A percentile compares a stretch with the other conserved stretches of the same genome.
phyloP scores from a whole-genome alignment of 2,329 filamentous ascomycete genomes.

The Diaporthe sp. region DNA sequence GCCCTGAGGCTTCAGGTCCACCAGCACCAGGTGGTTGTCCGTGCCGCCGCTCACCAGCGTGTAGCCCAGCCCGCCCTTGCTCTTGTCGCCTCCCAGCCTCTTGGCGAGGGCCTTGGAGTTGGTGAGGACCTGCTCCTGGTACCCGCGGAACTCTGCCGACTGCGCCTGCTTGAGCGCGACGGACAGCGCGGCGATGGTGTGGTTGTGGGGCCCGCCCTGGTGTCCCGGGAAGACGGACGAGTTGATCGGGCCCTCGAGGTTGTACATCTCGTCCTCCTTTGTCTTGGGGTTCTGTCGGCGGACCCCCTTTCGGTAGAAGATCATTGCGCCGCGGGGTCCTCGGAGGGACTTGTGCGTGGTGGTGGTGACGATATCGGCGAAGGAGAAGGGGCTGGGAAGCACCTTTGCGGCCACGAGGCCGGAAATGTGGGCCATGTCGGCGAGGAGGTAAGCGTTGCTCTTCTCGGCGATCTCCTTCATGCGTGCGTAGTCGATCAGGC shows the following conservation, averaged over 20 bases:
- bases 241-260: slow-evolving; percentile 95
- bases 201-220: slow-evolving; percentile 98
- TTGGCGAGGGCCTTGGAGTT: slow-evolving; percentile 90
- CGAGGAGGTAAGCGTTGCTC: slow-evolving; percentile 89
- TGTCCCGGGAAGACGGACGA: slow-evolving; percentile 97
- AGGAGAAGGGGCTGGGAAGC: slow-evolving; percentile 87
- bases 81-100: slow-evolving; percentile 73
- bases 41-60: slow-evolving; percentile 93
- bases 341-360: slow-evolving; percentile 98
- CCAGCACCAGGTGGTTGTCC: slow-evolving; percentile 94
- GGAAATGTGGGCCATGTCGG: slow-evolving; percentile 98
- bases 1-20: slow-evolving; percentile 88
- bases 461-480: slow-evolving; percentile 94
- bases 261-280: slow-evolving; percentile 86
- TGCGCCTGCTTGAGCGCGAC: slow-evolving; percentile 96
- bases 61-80: slow-evolving; percentile 83
- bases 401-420: slow-evolving; percentile 93
- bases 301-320: slow-evolving; percentile 97
- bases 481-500: slow-evolving; percentile 92
- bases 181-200: slow-evolving; percentile 95
- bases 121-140: slow-evolving; percentile 89
- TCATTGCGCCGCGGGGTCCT: slow-evolving; percentile 95
- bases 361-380: slow-evolving; percentile 95
- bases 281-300: slow-evolving; percentile 85
- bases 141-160: slow-evolving; percentile 88